Evolutionary conservation across 1,284 basidiomycete genomes (phyloP).

Genomic region (Sanghuangporus baumii): DNA sequence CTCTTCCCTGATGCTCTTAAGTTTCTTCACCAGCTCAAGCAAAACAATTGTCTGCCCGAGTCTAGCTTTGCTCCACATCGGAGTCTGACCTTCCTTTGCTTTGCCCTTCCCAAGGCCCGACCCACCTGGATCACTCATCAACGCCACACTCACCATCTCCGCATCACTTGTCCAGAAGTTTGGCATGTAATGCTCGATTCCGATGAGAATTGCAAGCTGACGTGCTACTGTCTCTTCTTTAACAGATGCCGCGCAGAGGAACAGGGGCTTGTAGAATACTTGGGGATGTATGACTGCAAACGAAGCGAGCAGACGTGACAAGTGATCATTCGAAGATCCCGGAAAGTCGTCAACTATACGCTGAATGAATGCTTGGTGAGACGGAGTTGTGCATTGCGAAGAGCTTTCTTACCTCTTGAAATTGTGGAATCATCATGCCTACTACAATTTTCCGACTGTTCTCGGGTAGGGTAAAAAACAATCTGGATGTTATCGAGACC

Average conservation of each 20-base stretch:
- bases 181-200: constrained; percentile 47
- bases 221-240: constrained; percentile 52
- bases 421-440: constrained; percentile 37
- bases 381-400: not conserved
- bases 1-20: constrained; percentile 36
- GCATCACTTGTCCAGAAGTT: constrained; percentile 68
- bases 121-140: constrained; percentile 48
- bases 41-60: constrained; percentile 62
- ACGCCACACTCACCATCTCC: constrained; percentile 71
- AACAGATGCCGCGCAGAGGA: constrained; percentile 59
- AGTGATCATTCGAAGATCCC: constrained; percentile 34
- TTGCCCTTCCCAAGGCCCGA: constrained; percentile 27
- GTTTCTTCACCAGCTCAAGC: constrained; percentile 53
- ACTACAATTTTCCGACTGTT: constrained; percentile 37
- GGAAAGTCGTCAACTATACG: constrained; percentile 46
- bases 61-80: constrained; percentile 42
- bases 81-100: constrained; percentile 23
- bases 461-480: constrained; percentile 40
- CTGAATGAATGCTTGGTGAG: constrained; percentile 24
- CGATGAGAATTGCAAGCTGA: constrained; percentile 50
- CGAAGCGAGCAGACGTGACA: constrained; percentile 45
- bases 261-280: constrained; percentile 71
- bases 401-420: constrained; percentile 45
- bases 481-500: constrained; percentile 33
- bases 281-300: constrained; percentile 54